Evolutionary conservation across 805 yeast genomes (phyloP).

Genomic region (Blastobotrys mokoenaii): DNA sequence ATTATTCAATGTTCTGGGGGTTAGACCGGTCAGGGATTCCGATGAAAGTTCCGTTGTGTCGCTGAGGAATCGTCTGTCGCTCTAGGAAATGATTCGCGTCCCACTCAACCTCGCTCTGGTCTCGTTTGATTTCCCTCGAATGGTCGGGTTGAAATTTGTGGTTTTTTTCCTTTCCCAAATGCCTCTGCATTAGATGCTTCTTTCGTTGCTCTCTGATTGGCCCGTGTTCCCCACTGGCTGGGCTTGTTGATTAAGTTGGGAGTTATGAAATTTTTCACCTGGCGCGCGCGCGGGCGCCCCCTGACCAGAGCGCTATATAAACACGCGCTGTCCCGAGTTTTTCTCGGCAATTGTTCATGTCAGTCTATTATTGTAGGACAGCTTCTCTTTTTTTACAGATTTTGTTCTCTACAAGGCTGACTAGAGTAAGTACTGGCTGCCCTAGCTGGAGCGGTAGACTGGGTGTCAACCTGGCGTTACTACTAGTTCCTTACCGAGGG

Average conservation of each 20-base stretch:
- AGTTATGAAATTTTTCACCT: neutral
- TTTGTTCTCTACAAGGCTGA: slow-evolving; percentile 18
- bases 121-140: neutral
- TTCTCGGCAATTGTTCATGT: slow-evolving; percentile 15
- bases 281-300: neutral
- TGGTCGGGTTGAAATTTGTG: neutral
- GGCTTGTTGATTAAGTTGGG: no score
- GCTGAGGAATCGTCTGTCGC: no score
- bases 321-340: neutral
- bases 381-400: slow-evolving; percentile 4
- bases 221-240: neutral
- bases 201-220: neutral
- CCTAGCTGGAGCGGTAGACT: slow-evolving; percentile 31
- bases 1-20: no score
- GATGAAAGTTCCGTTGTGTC: no score
- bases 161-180: neutral
- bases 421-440: slow-evolving; percentile 18
- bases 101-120: neutral
- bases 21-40: no score
- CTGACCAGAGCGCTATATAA: slow-evolving; percentile 1
- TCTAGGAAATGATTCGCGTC: neutral
- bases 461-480: slow-evolving; percentile 20
- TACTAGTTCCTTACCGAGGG: slow-evolving; percentile 33
- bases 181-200: neutral
- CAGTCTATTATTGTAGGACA: slow-evolving; percentile 19